Conservation (phyloP, 352 stramenopile genomes). For the Synura sp. region DNA sequence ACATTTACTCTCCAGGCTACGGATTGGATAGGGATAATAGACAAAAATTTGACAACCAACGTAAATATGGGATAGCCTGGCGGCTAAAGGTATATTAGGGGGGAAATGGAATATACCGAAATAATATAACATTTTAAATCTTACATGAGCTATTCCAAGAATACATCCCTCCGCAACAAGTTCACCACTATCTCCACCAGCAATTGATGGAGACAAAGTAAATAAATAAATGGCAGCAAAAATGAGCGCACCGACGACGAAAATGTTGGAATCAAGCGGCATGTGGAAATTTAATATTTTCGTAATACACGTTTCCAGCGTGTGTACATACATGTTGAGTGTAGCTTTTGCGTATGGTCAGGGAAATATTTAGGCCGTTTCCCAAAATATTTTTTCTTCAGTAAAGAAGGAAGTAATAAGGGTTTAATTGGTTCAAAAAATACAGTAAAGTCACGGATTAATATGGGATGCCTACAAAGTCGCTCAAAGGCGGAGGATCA, state of each 20-base stretch:
- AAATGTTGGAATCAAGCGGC: no score
- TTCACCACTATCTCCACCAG: conserved; percentile 79
- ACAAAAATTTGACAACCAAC: conserved; percentile 66
- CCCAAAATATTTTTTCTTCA: no score
- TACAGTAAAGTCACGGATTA: no score
- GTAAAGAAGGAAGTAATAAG: no score
- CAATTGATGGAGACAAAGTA: conserved; percentile 73
- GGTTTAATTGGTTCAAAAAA: no score
- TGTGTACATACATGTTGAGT: no score
- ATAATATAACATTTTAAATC: conserved; percentile 55
- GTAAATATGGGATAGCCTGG: conserved; percentile 89
- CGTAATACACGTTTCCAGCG: no score
- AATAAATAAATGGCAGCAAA: conserved; percentile 61
- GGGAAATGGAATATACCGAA: not conserved
- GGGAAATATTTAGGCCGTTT: no score
- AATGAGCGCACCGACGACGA: not conserved
- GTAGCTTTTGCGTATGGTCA: no score
- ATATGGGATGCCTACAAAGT: no score
- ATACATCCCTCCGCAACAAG: conserved; percentile 86
- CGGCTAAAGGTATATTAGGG: not conserved
- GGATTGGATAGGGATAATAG: not conserved
- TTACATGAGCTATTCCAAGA: conserved; percentile 80
- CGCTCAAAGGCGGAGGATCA: no score
- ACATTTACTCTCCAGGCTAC: conserved; percentile 77
- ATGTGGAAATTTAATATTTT: no score